Conservation (phyloP, 345 rosid species). For the Chamaenerion angustifolium region DNA sequence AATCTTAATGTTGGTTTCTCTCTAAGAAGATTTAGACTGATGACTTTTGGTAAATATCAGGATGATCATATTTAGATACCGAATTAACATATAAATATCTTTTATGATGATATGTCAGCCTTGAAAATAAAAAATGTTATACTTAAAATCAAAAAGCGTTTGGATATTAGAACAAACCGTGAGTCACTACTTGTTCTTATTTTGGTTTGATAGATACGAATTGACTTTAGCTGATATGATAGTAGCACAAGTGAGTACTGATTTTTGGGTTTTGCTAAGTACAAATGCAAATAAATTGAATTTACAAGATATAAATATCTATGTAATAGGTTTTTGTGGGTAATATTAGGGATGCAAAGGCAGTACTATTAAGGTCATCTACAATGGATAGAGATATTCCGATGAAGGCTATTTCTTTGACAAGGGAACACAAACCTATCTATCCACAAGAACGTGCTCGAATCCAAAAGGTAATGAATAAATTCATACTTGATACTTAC, state of each 20-base stretch:
- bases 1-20: too few relatives aligned
- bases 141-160: conserved; percentile 15
- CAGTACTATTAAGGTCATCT: conserved; percentile 61
- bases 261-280: not conserved
- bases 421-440: conserved; percentile 88
- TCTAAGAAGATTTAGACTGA: too few relatives aligned
- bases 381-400: conserved; percentile 22
- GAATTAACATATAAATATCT: too few relatives aligned
- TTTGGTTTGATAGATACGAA: not conserved
- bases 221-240: not conserved
- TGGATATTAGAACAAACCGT: conserved; percentile 68
- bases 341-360: conserved; percentile 86
- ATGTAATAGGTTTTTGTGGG: conserved; percentile 53
- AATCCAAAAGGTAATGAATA: conserved; percentile 61
- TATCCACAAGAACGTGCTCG: conserved; percentile 84
- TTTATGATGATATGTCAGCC: too few relatives aligned
- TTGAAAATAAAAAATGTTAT: too few relatives aligned
- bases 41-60: too few relatives aligned
- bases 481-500: not conserved
- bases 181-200: conserved; percentile 10
- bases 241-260: not conserved
- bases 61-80: too few relatives aligned
- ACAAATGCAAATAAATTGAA: not conserved
- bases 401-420: conserved; percentile 64
- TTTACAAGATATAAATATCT: not conserved